Evolutionary conservation across 2,329 filamentous ascomycete species (phyloP).

Genomic region (Fonsecaea multimorphosa): DNA sequence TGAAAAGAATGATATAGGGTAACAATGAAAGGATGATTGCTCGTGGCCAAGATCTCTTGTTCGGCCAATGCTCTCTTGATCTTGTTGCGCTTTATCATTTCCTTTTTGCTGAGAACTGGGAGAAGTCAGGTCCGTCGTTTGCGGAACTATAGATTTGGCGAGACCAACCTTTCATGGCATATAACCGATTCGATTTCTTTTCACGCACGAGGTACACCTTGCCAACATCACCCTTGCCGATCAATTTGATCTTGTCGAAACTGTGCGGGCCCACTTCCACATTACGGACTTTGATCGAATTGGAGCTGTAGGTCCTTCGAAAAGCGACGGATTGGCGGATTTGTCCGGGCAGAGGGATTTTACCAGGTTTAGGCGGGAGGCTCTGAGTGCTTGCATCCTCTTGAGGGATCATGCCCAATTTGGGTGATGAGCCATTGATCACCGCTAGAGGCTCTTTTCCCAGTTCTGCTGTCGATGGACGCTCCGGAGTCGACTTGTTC

Average conservation of each 20-base stretch:
- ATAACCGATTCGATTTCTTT: constrained; percentile 94
- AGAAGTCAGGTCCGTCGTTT: constrained; percentile 46
- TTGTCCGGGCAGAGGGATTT: constrained; percentile 71
- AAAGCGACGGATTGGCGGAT: constrained; percentile 74
- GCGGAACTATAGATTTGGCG: background rate
- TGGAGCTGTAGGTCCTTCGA: constrained; percentile 95
- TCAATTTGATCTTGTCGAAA: constrained; percentile 99
- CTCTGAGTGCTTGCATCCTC: constrained; percentile 51
- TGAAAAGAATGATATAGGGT: constrained; percentile 99
- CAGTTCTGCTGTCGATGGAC: constrained; percentile 83
- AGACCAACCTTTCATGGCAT: constrained; percentile 93
- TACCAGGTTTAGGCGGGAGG: constrained; percentile 53
- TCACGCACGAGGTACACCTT: constrained; percentile 98
- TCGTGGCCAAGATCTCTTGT: constrained; percentile 96
- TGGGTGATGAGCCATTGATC: constrained; percentile 60
- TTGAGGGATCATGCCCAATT: constrained; percentile 60
- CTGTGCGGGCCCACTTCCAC: constrained; percentile 94
- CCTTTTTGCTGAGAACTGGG: constrained; percentile 95
- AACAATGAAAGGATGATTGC: constrained; percentile 98
- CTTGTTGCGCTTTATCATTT: constrained; percentile 99
- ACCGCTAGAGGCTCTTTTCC: constrained; percentile 78
- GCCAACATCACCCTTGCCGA: constrained; percentile 97
- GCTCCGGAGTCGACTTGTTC: constrained; percentile 62
- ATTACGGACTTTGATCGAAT: constrained; percentile 97
- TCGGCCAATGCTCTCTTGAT: constrained; percentile 98